Conservation (phyloP, 176 grass and related monocot species). For the Ensete glaucum region DNA sequence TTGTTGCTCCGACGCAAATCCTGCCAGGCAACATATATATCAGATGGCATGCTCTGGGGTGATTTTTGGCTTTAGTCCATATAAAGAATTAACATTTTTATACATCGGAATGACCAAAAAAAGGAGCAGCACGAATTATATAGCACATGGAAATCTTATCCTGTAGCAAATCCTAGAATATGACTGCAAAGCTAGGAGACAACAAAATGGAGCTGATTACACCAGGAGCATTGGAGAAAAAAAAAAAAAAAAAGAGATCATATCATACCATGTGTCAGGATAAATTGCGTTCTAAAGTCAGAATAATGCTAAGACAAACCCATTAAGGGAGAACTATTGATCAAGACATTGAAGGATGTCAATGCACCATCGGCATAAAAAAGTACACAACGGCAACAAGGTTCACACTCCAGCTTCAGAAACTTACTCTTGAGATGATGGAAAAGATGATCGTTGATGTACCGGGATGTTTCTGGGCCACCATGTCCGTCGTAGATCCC, state of each 20-base stretch:
- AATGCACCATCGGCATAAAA: not conserved
- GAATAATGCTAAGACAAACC: too few species aligned
- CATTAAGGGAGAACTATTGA: not conserved
- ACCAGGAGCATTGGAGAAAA: too few species aligned
- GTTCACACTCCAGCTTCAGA: not conserved
- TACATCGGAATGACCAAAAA: not conserved
- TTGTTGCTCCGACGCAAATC: not conserved
- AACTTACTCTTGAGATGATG: constrained; percentile 11
- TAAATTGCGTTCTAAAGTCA: too few species aligned
- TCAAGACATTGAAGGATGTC: not conserved
- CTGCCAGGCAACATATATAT: not conserved
- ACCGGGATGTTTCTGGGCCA: not conserved
- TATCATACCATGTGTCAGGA: too few species aligned
- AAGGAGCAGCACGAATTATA: not conserved
- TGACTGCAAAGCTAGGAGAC: not conserved
- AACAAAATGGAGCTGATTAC: not conserved
- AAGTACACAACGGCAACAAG: not conserved
- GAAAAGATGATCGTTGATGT: constrained; percentile 7
- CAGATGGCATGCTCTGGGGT: not conserved
- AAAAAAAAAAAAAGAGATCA: too few species aligned
- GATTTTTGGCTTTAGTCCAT: not conserved
- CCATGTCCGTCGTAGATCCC: constrained; percentile 7
- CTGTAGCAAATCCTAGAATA: too few species aligned
- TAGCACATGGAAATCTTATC: not conserved
- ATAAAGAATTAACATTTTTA: not conserved